Percentiles rank a stretch among this genome's conserved stretches.
These are phyloP conservation scores for Salix exigua DNA, from an alignment of 345 rosid species.

Conservation along the genomic window DNA sequence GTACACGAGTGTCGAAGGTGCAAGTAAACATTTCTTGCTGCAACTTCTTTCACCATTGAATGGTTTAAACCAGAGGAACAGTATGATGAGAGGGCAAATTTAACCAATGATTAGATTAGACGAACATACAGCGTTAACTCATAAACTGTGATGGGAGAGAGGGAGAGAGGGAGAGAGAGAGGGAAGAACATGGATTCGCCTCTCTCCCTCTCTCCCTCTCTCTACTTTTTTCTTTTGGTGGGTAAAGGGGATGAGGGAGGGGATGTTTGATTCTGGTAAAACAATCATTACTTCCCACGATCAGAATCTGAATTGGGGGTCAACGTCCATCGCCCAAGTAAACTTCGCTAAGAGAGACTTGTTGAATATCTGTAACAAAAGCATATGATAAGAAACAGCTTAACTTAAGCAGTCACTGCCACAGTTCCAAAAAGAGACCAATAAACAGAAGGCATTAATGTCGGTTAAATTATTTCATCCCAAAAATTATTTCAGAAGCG, in stretches of 20 bases:
- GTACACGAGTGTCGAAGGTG: not conserved
- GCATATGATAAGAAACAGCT: not conserved
- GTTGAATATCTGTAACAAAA: constrained; percentile 67
- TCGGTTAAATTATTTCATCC: not conserved
- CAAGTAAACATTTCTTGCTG: constrained; percentile 3
- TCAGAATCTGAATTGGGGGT: constrained; percentile 88
- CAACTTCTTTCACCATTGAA: constrained; percentile 2
- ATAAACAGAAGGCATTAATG: not conserved
- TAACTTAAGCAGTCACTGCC: not conserved
- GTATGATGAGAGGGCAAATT: constrained; percentile 9
- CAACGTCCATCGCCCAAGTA: constrained; percentile 96
- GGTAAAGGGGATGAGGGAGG: not conserved
- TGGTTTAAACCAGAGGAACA: not conserved
- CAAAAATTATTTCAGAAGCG: not conserved
- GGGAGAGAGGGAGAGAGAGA: constrained; percentile 5
- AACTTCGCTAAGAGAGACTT: constrained; percentile 90
- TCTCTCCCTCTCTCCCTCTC: not conserved
- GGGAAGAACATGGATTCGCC: not conserved
- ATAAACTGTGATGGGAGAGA: constrained; percentile 9
- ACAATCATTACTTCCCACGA: not conserved
- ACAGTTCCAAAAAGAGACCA: not conserved
- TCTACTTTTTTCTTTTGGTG: not conserved
- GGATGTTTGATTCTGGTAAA: not conserved
- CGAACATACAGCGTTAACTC: constrained; percentile 15
- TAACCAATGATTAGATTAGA: constrained; percentile 31